Evolutionary conservation across 2,329 filamentous ascomycete genomes (phyloP).

Genomic region (Aspergillus caelatus): DNA sequence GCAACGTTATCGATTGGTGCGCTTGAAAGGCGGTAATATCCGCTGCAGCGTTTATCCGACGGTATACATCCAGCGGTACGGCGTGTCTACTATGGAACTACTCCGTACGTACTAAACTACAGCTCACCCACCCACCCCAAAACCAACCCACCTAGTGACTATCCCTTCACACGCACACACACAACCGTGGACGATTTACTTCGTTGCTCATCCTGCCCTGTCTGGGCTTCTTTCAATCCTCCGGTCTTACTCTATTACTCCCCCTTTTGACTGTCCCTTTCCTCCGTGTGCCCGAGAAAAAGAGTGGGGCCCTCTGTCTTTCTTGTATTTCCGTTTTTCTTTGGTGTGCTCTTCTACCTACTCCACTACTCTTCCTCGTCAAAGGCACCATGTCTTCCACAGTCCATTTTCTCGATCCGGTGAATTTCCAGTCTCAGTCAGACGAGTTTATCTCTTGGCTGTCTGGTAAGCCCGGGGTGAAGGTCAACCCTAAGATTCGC

Average conservation of each 20-base stretch:
- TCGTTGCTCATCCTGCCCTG: not conserved
- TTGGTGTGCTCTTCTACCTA: slow-evolving; percentile 13
- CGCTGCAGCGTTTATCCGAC: slow-evolving; percentile 33
- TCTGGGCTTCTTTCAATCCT: not conserved
- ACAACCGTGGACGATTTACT: not conserved
- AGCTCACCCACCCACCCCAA: not conserved
- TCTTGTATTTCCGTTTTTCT: slow-evolving; percentile 11
- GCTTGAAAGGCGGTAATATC: slow-evolving; percentile 11
- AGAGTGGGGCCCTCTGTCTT: not conserved
- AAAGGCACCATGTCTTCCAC: slow-evolving; percentile 37
- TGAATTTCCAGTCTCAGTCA: slow-evolving; percentile 50
- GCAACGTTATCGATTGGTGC: slow-evolving; percentile 34
- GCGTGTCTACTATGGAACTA: slow-evolving; percentile 2
- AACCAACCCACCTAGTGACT: not conserved
- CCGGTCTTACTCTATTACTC: not conserved
- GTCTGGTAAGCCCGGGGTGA: slow-evolving; percentile 51
- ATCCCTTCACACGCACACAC: slow-evolving; percentile 1
- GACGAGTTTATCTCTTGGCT: slow-evolving; percentile 63
- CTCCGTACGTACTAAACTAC: not conserved
- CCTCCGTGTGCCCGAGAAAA: not conserved
- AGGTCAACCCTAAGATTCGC: slow-evolving; percentile 60
- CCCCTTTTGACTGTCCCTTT: slow-evolving; percentile 5
- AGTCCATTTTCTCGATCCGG: slow-evolving; percentile 36
- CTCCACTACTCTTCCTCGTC: slow-evolving; percentile 12
- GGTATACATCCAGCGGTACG: slow-evolving; percentile 13